phyloP scores from a whole-genome alignment of 2,329 filamentous ascomycete species.

The Phaeosphaeriaceae sp. region DNA sequence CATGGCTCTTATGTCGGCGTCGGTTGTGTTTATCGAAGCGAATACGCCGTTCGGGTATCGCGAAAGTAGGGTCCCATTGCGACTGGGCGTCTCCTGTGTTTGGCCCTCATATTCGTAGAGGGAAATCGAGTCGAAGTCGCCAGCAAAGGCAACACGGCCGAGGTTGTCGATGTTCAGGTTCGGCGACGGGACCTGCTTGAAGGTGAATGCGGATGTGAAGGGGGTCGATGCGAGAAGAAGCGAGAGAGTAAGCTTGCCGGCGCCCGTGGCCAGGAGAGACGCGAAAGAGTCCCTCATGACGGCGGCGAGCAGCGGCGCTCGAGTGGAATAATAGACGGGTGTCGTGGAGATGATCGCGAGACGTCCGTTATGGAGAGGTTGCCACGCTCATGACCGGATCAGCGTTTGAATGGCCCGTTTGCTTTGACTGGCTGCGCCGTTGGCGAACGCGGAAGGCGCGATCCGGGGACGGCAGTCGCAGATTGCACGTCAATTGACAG shows the following conservation, averaged over 20 bases:
- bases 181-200: slow-evolving; percentile 68
- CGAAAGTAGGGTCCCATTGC: slow-evolving; percentile 81
- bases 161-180: slow-evolving; percentile 80
- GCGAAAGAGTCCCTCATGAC: slow-evolving; percentile 47
- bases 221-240: slow-evolving; percentile 39
- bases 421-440: slow-evolving; percentile 14
- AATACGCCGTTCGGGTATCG: slow-evolving; percentile 87
- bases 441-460: slow-evolving; percentile 13
- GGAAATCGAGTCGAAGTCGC: slow-evolving; percentile 91
- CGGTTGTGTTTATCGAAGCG: slow-evolving; percentile 73
- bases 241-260: slow-evolving; percentile 46
- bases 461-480: slow-evolving; percentile 3
- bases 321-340: slow-evolving; percentile 28
- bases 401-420: slow-evolving; percentile 9
- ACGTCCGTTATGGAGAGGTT: slow-evolving; percentile 16
- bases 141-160: slow-evolving; percentile 83
- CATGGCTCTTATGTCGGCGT: slow-evolving; percentile 88
- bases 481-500: slow-evolving; percentile 6
- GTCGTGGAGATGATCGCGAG: slow-evolving; percentile 6
- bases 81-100: slow-evolving; percentile 68
- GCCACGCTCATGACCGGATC: slow-evolving; percentile 24
- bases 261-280: slow-evolving; percentile 47
- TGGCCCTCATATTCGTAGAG: slow-evolving; percentile 87
- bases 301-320: slow-evolving; percentile 27
- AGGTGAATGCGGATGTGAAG: slow-evolving; percentile 51